Evolutionary conservation across 768 basidiomycete species (phyloP).

Genomic region (Tricholoma furcatifolium): DNA sequence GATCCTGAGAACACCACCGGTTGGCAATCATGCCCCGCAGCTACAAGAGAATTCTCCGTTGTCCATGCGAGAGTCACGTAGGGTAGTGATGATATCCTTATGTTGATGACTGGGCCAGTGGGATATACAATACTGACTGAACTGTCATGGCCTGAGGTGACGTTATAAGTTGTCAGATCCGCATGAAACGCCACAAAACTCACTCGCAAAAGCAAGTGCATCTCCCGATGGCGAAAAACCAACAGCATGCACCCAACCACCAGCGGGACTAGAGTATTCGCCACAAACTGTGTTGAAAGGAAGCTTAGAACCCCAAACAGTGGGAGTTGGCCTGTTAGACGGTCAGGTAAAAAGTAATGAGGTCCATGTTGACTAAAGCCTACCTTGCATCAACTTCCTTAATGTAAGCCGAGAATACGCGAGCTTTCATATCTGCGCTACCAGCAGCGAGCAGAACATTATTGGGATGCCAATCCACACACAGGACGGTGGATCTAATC

Average conservation of each 20-base stretch:
- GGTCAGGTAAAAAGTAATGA: conserved; percentile 2
- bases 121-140: conserved; percentile 93
- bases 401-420: conserved; percentile 97
- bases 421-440: conserved; percentile 96
- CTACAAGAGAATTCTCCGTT: conserved; percentile 77
- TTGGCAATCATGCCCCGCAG: conserved; percentile 97
- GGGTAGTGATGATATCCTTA: conserved; percentile 79
- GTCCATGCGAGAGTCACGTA: conserved; percentile 86
- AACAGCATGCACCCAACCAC: conserved; percentile 97
- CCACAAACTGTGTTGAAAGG: conserved; percentile 98
- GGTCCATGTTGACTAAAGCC: conserved; percentile 14
- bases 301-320: conserved; percentile 96
- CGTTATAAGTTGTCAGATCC: not conserved
- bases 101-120: conserved; percentile 68
- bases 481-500: conserved; percentile 89
- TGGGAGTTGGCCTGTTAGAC: conserved; percentile 68
- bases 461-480: conserved; percentile 98
- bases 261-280: conserved; percentile 84
- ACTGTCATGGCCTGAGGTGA: conserved; percentile 83
- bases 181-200: conserved; percentile 29
- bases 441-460: conserved; percentile 96
- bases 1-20: conserved; percentile 84
- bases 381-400: conserved; percentile 96
- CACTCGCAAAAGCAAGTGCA: conserved; percentile 88
- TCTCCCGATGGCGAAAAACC: conserved; percentile 98